These are phyloP conservation scores for Panaeolus papilionaceus DNA, from an alignment of 768 basidiomycete species.

Conservation along the genomic window DNA sequence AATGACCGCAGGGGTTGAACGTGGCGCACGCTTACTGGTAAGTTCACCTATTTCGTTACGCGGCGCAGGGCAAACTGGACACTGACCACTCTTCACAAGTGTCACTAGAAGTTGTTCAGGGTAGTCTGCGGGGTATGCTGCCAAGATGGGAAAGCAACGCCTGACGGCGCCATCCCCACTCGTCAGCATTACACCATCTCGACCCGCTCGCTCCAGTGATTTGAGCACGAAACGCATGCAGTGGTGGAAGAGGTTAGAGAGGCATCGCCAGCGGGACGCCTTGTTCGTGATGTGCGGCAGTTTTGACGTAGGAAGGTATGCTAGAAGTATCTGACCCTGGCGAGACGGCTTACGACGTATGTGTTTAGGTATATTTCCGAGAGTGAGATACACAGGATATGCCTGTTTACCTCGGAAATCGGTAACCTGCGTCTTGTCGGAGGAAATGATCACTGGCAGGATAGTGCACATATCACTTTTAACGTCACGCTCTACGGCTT, in stretches of 20 bases:
- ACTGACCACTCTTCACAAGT: slow-evolving; percentile 31
- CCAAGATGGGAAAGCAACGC: slow-evolving; percentile 44
- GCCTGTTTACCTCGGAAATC: slow-evolving; percentile 15
- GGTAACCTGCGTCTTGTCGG: slow-evolving; percentile 23
- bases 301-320: slow-evolving; percentile 28
- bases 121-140: slow-evolving; percentile 45
- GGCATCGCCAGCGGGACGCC: slow-evolving; percentile 24
- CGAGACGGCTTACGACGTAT: slow-evolving; percentile 19
- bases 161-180: slow-evolving; percentile 42
- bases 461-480: slow-evolving; percentile 33
- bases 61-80: slow-evolving; percentile 31
- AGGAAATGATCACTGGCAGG: slow-evolving; percentile 43
- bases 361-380: slow-evolving; percentile 21
- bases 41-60: slow-evolving; percentile 28
- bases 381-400: slow-evolving; percentile 21
- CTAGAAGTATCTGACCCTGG: slow-evolving; percentile 20
- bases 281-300: slow-evolving; percentile 37
- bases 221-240: slow-evolving; percentile 39
- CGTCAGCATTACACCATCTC: slow-evolving; percentile 27
- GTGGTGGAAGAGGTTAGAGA: slow-evolving; percentile 42
- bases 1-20: slow-evolving; percentile 24
- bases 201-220: slow-evolving; percentile 33
- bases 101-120: slow-evolving; percentile 50
- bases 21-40: slow-evolving; percentile 7
- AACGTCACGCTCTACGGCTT: slow-evolving; percentile 26